These are phyloP conservation scores for Eucalyptus rudis DNA, from an alignment of 345 rosid genomes.

Conservation along the genomic window DNA sequence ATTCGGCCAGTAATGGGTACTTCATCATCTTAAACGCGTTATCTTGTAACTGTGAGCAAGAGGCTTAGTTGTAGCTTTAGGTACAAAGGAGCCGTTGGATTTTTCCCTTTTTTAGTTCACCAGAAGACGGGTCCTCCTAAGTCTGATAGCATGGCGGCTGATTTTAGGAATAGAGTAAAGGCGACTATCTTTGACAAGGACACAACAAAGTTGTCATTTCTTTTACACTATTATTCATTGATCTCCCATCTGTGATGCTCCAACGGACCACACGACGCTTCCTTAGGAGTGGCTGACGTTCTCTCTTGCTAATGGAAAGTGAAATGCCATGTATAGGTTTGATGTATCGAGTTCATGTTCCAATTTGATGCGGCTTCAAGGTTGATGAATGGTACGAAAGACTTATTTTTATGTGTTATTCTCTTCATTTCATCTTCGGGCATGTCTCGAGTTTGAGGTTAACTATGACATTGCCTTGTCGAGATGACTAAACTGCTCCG, in stretches of 20 bases:
- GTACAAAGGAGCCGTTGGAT: background rate
- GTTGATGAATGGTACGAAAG: background rate
- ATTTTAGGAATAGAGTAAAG: background rate
- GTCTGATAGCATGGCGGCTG: background rate
- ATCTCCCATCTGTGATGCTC: background rate
- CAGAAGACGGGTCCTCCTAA: background rate
- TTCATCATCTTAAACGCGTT: background rate
- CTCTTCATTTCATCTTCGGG: background rate
- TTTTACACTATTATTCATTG: background rate
- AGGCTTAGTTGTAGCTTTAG: background rate
- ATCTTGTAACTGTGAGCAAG: background rate
- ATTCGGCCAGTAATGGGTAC: slow-evolving; percentile 22
- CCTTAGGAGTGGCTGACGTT: background rate
- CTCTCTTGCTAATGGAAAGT: background rate
- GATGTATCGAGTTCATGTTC: background rate
- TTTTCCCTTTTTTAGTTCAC: background rate
- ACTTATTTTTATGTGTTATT: background rate
- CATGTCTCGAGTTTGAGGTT: background rate
- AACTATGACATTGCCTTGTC: background rate
- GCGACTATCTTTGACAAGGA: background rate
- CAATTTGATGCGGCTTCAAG: background rate
- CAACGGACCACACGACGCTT: background rate
- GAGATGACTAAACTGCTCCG: background rate
- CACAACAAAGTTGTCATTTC: background rate
- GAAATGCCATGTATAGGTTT: background rate